These are phyloP conservation scores for Penicillium frequentans DNA, from an alignment of 2,329 filamentous ascomycete genomes.

Conservation along the genomic window DNA sequence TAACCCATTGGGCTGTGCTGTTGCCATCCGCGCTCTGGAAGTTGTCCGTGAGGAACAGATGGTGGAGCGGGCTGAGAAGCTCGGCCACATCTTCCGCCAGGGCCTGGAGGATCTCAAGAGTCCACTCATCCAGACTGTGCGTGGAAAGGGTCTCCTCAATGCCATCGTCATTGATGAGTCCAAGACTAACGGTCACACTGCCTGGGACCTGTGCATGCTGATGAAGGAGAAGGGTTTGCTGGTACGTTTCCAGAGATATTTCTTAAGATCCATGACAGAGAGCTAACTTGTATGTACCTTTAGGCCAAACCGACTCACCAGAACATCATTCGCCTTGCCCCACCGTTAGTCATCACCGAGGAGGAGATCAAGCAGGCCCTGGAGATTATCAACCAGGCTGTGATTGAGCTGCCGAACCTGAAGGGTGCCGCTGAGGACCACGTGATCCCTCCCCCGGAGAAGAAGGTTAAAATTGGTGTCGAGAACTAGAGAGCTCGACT, in stretches of 20 bases:
- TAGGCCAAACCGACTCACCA: conserved; percentile 98
- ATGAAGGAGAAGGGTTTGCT: conserved; percentile 93
- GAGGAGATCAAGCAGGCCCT: conserved; percentile 77
- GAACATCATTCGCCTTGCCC: conserved; percentile 98
- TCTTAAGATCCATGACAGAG: background rate
- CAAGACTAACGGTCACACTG: conserved; percentile 78
- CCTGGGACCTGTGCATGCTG: conserved; percentile 95
- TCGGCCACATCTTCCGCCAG: conserved; percentile 81
- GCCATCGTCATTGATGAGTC: conserved; percentile 93
- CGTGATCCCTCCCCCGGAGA: conserved; percentile 60
- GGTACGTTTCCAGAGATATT: conserved; percentile 49
- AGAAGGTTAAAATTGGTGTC: conserved; percentile 60
- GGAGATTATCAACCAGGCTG: conserved; percentile 74
- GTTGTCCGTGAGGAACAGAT: conserved; percentile 89
- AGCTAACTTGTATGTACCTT: background rate
- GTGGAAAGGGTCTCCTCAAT: conserved; percentile 92
- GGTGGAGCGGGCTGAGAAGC: conserved; percentile 74
- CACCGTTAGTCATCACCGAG: conserved; percentile 90
- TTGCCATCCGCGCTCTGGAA: conserved; percentile 92
- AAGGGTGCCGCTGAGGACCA: conserved; percentile 58
- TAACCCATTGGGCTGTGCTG: conserved; percentile 91
- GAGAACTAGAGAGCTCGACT: conserved; percentile 49
- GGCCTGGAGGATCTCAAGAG: conserved; percentile 73
- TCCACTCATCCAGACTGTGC: conserved; percentile 76
- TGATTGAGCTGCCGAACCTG: conserved; percentile 74